These are phyloP conservation scores for Lavandula angustifolia DNA, from an alignment of 257 asterid species.

Conservation along the genomic window DNA sequence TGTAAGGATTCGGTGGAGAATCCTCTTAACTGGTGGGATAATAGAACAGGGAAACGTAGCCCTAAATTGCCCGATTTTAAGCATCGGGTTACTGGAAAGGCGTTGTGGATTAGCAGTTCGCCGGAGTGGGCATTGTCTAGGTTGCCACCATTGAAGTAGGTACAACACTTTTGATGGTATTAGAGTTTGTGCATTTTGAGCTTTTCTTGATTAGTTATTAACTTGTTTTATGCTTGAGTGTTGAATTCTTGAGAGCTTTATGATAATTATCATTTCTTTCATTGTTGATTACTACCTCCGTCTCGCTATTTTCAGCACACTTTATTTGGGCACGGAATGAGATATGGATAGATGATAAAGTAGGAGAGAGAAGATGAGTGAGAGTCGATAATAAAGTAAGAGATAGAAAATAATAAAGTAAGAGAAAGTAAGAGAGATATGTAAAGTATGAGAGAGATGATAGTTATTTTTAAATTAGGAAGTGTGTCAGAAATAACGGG, in stretches of 20 bases:
- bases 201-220: conserved; percentile 22
- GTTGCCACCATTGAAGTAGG: conserved; percentile 48
- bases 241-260: neutral
- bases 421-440: too few species aligned
- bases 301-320: too few species aligned
- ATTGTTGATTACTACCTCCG: too few species aligned
- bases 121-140: conserved; percentile 62
- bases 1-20: conserved; percentile 67
- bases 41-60: conserved; percentile 37
- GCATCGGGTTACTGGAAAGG: conserved; percentile 50
- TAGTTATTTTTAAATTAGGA: too few species aligned
- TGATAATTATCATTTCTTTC: too few species aligned
- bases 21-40: conserved; percentile 63
- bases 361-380: too few species aligned
- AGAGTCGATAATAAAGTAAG: too few species aligned
- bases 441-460: too few species aligned
- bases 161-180: neutral
- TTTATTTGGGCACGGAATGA: too few species aligned
- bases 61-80: conserved; percentile 55
- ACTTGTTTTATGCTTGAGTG: neutral
- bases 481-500: too few species aligned
- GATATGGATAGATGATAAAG: too few species aligned
- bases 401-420: too few species aligned
- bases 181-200: neutral
- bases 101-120: conserved; percentile 45